phyloP scores from a whole-genome alignment of 73 alveolate species.

The Stentor coeruleus region DNA sequence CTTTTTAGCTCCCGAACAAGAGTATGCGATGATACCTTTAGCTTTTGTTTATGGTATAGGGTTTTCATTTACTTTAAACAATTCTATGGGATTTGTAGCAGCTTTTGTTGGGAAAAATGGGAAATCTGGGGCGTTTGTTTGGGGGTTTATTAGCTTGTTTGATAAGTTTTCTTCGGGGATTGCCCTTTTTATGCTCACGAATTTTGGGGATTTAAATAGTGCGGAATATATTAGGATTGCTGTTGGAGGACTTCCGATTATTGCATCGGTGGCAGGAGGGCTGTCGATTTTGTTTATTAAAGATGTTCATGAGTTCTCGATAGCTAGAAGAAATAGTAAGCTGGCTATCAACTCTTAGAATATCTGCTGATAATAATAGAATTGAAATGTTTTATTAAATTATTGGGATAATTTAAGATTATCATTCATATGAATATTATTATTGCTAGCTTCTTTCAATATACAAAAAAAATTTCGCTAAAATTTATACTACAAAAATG shows the following conservation, averaged over 20 bases:
- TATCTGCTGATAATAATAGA: too few species aligned
- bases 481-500: too few species aligned
- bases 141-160: conserved; percentile 16
- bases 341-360: too few species aligned
- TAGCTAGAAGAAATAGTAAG: too few species aligned
- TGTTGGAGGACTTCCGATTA: conserved; percentile 5
- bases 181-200: neutral
- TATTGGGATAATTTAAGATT: too few species aligned
- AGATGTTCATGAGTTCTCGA: neutral
- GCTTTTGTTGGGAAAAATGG: conserved; percentile 29
- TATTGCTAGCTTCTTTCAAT: too few species aligned
- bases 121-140: conserved; percentile 22
- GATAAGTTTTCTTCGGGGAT: conserved; percentile 27
- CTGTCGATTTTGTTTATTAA: neutral
- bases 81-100: conserved; percentile 2
- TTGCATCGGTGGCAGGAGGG: conserved; percentile 12
- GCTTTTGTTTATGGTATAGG: conserved; percentile 13
- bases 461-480: too few species aligned
- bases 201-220: conserved; percentile 1
- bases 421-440: too few species aligned
- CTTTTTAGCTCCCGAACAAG: neutral
- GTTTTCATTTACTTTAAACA: neutral
- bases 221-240: neutral
- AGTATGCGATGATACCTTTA: conserved; percentile 10
- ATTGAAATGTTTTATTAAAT: too few species aligned